Evolutionary conservation across 345 rosid species (phyloP), one percentile per base, ranked within the genome.

Genomic region (Euphorbia pulcherrima): DNA sequence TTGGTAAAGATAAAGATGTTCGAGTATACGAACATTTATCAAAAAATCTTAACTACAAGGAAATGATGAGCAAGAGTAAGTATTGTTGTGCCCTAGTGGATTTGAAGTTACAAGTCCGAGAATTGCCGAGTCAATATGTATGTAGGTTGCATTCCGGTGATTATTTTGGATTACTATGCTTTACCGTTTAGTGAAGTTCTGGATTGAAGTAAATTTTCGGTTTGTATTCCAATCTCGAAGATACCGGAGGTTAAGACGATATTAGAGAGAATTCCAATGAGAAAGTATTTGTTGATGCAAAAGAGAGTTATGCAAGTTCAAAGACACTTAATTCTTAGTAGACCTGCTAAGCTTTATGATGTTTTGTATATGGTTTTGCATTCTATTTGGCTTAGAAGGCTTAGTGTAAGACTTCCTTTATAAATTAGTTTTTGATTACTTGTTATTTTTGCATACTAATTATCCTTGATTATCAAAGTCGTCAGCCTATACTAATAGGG

Each of bases 51-150:
- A 66, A 83, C 33, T 86, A 88, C 83, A 61, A 62, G 0, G 29
- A 75, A 29, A 41, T 81, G 62, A 85, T 88, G 86, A 82, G 82
- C 5, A 47, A 44, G 3, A 72, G 82, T 61, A 85, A 77, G 73
- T 86, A 76, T 60, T 86, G 91, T 60, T 88, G 28, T 86, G 95
- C 58, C 92, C 92, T 0, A 86, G 91, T 46, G 91, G 94, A 61
- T 83, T 53, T 63, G 89, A 86, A 74, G 94, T 88, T 10, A 89
- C 91, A 0, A 86, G 92, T 74, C 95, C 92, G 8, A 80, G 95
- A 67, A 54, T 83, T 20, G 85, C 81, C 0, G 85, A 84, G 50
- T 64, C 92, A 1, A 79, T n/a, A n/a, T 86, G 1, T 73, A 81
- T 56, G 58, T 80, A 0, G 88, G 88, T 1, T 88, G 90, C 24